Base-by-base conservation (phyloP, 805 yeast species). In the Scheffersomyces ergatensis region DNA sequence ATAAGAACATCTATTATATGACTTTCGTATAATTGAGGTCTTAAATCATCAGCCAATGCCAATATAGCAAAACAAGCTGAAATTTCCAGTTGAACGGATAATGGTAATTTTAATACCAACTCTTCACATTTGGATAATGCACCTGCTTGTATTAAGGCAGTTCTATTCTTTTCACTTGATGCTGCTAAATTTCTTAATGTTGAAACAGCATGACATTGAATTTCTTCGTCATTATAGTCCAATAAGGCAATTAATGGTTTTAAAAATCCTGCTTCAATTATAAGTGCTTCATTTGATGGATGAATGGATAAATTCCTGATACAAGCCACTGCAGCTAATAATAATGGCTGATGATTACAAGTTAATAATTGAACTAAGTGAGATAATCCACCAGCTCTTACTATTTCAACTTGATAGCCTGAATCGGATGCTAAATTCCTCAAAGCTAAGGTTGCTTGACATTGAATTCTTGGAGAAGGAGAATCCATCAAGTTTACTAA, bases 181-280 rank as follows among this genome's bases (percentile, higher is more conserved):
- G 99, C 99, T 16, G 99, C 99, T 53, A 93, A 76, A 62, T 93
- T 93, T 64, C 99, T 80, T 57, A 93, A 74, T 7, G 98, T 90
- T 2, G 97, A 90, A 21, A 93, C 96, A 2, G 98, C 95, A 66
- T 93, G 99, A 62, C 99, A 93, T 69, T 92, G 96, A 49, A 93
- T 92, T 67, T 93, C 99, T 62, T 92, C 97, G 55, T 88, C 96
- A 38, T 80, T 78, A 62, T 83, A 87, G 60, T 85, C 90, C 50
- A 93, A 79, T 45, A 93, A 72, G 8, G 82, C 77, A 14, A 93
- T 97, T 51, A 93, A 76, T 8, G 99, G 98, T 55, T 83, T 82
- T 55, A 93, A 74, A 68, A 93, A 93, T 1, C 99, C 99, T 4
- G 98, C 97, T 49, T 93, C 97, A 41, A 93, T 93, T 36, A 93